A percentile compares a stretch with the other conserved stretches of the same genome.
Conservation (phyloP, 2,329 filamentous ascomycete genomes). For the Colletotrichum ledebouriae region DNA sequence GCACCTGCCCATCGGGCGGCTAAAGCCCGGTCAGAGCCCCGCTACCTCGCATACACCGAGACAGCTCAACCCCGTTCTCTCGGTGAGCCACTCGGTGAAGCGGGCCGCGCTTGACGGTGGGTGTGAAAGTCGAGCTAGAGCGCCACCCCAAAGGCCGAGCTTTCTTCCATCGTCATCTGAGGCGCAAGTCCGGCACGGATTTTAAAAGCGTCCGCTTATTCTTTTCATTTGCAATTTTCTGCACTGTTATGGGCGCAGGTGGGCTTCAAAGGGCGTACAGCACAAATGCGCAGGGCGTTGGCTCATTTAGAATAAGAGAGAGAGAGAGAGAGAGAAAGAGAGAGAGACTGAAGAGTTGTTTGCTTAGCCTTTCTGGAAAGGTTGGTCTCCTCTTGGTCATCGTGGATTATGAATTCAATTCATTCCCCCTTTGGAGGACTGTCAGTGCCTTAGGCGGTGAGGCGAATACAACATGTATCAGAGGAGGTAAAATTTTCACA, state of each 20-base stretch:
- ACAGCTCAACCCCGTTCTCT: not conserved
- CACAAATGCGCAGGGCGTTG: not conserved
- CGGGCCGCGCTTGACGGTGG: too few species aligned
- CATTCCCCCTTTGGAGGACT: not conserved
- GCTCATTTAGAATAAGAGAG: too few species aligned
- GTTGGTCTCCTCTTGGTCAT: not conserved
- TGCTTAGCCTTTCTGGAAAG: too few species aligned
- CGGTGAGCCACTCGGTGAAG: not conserved
- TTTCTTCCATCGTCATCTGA: not conserved
- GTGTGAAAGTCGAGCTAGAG: not conserved
- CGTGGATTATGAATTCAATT: not conserved
- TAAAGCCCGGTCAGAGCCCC: slow-evolving; percentile 34
- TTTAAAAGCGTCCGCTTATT: not conserved
- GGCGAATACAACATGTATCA: too few species aligned
- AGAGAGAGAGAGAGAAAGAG: too few species aligned
- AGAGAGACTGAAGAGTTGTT: too few species aligned
- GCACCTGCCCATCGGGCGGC: slow-evolving; percentile 2
- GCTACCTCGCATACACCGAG: slow-evolving; percentile 40
- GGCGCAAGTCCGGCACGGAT: not conserved
- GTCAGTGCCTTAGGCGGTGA: not conserved
- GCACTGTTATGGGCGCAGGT: not conserved
- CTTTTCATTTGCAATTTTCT: not conserved
- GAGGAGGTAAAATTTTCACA: too few species aligned
- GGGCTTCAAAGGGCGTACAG: not conserved
- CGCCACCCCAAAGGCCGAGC: not conserved